phyloP scores from a whole-genome alignment of 2,329 filamentous ascomycete genomes.

The Zalaria sp. region DNA sequence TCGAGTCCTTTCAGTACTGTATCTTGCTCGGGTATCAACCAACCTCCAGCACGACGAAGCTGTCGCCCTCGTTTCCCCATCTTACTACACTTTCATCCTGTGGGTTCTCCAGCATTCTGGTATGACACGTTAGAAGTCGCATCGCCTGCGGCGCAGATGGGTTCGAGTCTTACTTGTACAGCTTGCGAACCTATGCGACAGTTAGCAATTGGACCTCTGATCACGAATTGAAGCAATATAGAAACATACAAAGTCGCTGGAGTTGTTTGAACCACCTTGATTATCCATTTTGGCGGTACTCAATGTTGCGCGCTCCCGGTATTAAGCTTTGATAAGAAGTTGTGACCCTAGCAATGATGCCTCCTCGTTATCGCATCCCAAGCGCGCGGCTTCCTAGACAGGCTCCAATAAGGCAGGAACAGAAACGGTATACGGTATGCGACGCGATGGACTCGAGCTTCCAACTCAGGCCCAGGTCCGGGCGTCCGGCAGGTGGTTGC shows the following conservation, averaged over 20 bases:
- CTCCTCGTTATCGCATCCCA: neutral
- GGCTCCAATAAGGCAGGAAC: too few species aligned
- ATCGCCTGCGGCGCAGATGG: neutral
- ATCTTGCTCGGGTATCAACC: slow-evolving; percentile 6
- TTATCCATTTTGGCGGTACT: slow-evolving; percentile 26
- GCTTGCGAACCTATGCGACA: slow-evolving; percentile 67
- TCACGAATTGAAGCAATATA: neutral
- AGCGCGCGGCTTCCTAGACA: too few species aligned
- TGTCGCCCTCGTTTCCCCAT: slow-evolving; percentile 90
- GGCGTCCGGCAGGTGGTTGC: too few species aligned
- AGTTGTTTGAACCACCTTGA: slow-evolving; percentile 53
- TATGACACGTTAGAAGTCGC: neutral
- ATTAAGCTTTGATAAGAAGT: neutral
- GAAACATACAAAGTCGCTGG: slow-evolving; percentile 81
- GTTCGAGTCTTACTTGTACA: slow-evolving; percentile 70
- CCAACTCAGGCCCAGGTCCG: too few species aligned
- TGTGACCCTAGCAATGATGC: too few species aligned
- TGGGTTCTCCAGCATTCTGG: slow-evolving; percentile 90
- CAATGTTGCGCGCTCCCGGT: slow-evolving; percentile 1
- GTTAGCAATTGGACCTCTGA: slow-evolving; percentile 1
- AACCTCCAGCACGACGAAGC: slow-evolving; percentile 95
- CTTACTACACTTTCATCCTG: slow-evolving; percentile 83
- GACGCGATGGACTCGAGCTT: too few species aligned
- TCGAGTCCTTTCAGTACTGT: neutral
- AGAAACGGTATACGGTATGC: too few species aligned